Evolutionary conservation across 768 basidiomycete species (phyloP), one percentile per base, ranked within the genome.

Genomic region (Agaricus subrufescens): DNA sequence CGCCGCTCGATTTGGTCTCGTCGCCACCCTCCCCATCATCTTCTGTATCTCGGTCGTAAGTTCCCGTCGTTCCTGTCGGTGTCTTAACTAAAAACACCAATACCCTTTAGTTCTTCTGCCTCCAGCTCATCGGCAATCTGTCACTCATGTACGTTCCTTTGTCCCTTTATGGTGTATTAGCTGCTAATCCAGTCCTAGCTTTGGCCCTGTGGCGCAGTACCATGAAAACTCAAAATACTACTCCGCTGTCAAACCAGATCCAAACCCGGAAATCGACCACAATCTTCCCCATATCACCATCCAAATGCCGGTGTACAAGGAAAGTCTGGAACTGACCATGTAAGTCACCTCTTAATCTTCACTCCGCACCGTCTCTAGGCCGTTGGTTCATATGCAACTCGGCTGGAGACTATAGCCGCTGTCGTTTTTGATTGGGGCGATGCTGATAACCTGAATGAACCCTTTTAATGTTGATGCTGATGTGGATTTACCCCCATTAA

Each of bases 261-360:
- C 84, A 0, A 86, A 87, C 66, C 83, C 83, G 42, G 83, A 81
- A 43, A 76, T 89, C 46, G 87, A 88, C 67, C 73, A 77, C 15
- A 81, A 80, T 64, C 76, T 91, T 6, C 90, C 89, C 2, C 89
- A 90, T 64, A 80, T 91, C 50, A 87, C 88, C 2, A 83, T 94
- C 55, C 84, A 93, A 66, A 78, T 92, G 71, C 91, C 92, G 0
- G 91, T 94, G 27, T 94, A 94, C 75, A 94, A 94, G 66, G 89
- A 91, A 65, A 85, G 82, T 58, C 69, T 91, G 34, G 80, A 84
- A 38, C 71, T 85, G 62, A 87, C 85, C 0, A 91, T 91, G 86
- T 89, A 58, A 63, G 84, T 72, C 10, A 30, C 47, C 38, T 58
- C 7, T 23, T 44, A 50, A 43, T 15, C 30, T 50, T 25, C n/a